A percentile compares a stretch with the other conserved stretches of the same genome.
Evolutionary conservation across 1,284 basidiomycete species (phyloP).

Genomic region (Kalmanozyma brasiliensis): DNA sequence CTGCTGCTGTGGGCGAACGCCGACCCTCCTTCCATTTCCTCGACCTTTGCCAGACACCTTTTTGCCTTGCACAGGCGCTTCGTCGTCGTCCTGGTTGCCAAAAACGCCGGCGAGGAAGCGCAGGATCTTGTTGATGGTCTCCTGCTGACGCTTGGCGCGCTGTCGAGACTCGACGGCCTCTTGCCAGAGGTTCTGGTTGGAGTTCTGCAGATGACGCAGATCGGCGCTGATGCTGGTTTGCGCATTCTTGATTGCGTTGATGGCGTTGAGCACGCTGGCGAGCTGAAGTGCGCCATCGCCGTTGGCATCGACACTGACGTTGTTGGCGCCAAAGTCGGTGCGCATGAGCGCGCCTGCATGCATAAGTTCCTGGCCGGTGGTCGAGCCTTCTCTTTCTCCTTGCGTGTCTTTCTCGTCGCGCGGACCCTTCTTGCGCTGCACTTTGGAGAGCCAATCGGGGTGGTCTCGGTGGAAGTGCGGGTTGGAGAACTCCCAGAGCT

Average conservation of each 20-base stretch:
- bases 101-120: constrained; percentile 94
- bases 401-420: constrained; percentile 67
- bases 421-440: constrained; percentile 75
- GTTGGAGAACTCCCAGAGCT: constrained; percentile 94
- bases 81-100: constrained; percentile 72
- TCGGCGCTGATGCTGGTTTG: constrained; percentile 89
- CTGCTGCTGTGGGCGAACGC: constrained; percentile 38
- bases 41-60: constrained; percentile 39
- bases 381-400: constrained; percentile 20
- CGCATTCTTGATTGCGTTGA: constrained; percentile 88
- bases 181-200: constrained; percentile 90
- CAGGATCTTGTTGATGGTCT: constrained; percentile 95
- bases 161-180: constrained; percentile 84
- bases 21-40: constrained; percentile 60
- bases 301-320: constrained; percentile 4
- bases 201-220: constrained; percentile 84
- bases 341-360: constrained; percentile 49
- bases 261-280: constrained; percentile 77
- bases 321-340: constrained; percentile 41
- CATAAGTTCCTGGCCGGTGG: constrained; percentile 39
- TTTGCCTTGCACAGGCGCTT: constrained; percentile 21
- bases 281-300: constrained; percentile 53
- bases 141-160: constrained; percentile 88
- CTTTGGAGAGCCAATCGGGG: constrained; percentile 87
- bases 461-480: constrained; percentile 88